These are phyloP conservation scores for Rachicladosporium sp. DNA, from an alignment of 2,329 filamentous ascomycete species.

Conservation along the genomic window DNA sequence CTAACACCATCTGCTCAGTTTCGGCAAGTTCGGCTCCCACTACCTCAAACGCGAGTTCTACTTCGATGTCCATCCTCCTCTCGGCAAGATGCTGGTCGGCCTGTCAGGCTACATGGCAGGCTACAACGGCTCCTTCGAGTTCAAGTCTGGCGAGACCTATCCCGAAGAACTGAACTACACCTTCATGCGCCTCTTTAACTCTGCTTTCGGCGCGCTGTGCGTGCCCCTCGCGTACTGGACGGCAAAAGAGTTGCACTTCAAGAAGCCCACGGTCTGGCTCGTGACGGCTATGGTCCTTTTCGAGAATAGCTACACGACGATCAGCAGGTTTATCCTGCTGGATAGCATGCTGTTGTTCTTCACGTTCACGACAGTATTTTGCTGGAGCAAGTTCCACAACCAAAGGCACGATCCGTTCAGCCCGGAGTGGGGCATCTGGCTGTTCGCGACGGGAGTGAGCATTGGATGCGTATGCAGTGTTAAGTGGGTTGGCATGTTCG, in stretches of 20 bases:
- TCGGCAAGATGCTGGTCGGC: constrained; percentile 97
- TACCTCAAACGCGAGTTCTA: constrained; percentile 99
- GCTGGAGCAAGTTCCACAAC: constrained; percentile 94
- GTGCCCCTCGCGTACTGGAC: constrained; percentile 93
- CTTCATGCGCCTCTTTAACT: constrained; percentile 97
- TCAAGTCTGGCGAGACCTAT: constrained; percentile 96
- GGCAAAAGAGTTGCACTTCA: constrained; percentile 78
- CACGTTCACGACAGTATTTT: constrained; percentile 93
- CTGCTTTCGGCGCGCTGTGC: constrained; percentile 82
- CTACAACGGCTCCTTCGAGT: constrained; percentile 98
- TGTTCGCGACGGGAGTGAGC: constrained; percentile 83
- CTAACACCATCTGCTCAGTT: constrained; percentile 25
- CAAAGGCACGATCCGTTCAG: constrained; percentile 78
- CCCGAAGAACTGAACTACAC: constrained; percentile 90
- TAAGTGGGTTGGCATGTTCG: constrained; percentile 95
- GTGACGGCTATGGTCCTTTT: constrained; percentile 94
- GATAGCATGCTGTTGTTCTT: constrained; percentile 98
- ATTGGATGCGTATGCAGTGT: constrained; percentile 98
- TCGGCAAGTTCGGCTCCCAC: constrained; percentile 96
- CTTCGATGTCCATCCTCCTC: constrained; percentile 90
- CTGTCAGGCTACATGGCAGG: constrained; percentile 91
- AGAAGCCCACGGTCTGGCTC: constrained; percentile 80
- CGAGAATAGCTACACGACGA: constrained; percentile 98
- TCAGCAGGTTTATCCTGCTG: constrained; percentile 93
- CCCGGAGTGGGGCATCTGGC: constrained; percentile 85